phyloP scores from a whole-genome alignment of 2,329 filamentous ascomycete genomes.

The Keithomyces neogunnii region DNA sequence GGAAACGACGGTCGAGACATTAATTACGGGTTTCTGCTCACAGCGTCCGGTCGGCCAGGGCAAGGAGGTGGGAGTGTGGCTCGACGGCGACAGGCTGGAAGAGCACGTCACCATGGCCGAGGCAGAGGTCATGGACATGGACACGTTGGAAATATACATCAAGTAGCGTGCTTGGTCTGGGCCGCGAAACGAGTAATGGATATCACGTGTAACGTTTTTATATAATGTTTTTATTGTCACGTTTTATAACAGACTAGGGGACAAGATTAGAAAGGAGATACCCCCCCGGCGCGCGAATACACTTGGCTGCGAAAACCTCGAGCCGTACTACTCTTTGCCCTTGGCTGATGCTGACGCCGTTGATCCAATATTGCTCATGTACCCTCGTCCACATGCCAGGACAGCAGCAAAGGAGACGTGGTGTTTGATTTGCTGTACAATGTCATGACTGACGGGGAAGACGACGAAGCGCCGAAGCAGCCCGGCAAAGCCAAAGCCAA shows the following conservation, averaged over 20 bases:
- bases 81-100: slow-evolving; percentile 67
- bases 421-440: too few species aligned
- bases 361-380: too few species aligned
- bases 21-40: slow-evolving; percentile 54
- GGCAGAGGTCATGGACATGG: slow-evolving; percentile 65
- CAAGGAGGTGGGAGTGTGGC: slow-evolving; percentile 52
- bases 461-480: slow-evolving; percentile 35
- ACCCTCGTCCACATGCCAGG: too few species aligned
- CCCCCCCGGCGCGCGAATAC: not conserved
- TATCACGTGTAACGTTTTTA: not conserved
- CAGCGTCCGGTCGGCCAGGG: slow-evolving; percentile 41
- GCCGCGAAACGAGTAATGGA: not conserved
- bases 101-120: slow-evolving; percentile 52
- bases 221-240: not conserved
- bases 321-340: too few species aligned
- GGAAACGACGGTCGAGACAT: slow-evolving; percentile 51
- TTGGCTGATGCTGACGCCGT: too few species aligned
- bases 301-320: too few species aligned
- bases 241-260: not conserved
- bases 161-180: not conserved
- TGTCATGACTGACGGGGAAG: slow-evolving; percentile 20
- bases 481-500: slow-evolving; percentile 42
- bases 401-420: too few species aligned
- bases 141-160: slow-evolving; percentile 66
- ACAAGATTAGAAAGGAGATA: not conserved